phyloP scores from a whole-genome alignment of 352 stramenopile species.

The Pythium pectinolyticum region DNA sequence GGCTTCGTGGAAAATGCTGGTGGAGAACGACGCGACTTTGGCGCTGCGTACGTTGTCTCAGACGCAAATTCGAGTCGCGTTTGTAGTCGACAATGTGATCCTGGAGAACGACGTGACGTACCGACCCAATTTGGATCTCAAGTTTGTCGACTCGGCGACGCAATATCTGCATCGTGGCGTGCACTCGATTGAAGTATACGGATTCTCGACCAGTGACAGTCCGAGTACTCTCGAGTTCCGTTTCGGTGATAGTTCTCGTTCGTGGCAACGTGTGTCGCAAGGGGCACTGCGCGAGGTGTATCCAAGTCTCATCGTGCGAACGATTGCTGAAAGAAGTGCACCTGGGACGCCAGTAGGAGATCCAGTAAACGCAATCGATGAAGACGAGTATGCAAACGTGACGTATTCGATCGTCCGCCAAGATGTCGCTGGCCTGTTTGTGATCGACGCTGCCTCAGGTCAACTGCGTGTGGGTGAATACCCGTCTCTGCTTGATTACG shows the following conservation, averaged over 20 bases:
- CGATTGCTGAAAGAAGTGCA: constrained; percentile 18
- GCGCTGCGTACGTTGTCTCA: constrained; percentile 24
- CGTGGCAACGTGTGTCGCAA: constrained; percentile 17
- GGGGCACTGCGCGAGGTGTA: neutral
- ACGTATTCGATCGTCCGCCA: constrained; percentile 18
- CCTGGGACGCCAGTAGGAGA: constrained; percentile 7
- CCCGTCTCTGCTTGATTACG: constrained; percentile 24
- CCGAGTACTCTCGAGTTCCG: constrained; percentile 12
- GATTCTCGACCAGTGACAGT: neutral
- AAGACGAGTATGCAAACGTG: constrained; percentile 10
- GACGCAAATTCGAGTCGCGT: constrained; percentile 9
- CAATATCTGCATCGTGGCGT: constrained; percentile 11
- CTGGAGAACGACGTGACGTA: neutral
- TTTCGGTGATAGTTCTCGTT: neutral
- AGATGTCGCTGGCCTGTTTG: constrained; percentile 18
- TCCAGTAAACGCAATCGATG: constrained; percentile 11
- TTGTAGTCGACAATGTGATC: constrained; percentile 26
- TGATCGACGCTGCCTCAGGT: constrained; percentile 22
- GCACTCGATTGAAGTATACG: constrained; percentile 20
- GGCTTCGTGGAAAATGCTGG: constrained; percentile 14
- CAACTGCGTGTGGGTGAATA: constrained; percentile 19
- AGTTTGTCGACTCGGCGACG: constrained; percentile 14
- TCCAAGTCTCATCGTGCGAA: constrained; percentile 4
- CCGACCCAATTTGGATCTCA: constrained; percentile 13
- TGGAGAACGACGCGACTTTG: constrained; percentile 6